Base-by-base conservation (phyloP, 306 rosid species). In the Prosopis cineraria region DNA sequence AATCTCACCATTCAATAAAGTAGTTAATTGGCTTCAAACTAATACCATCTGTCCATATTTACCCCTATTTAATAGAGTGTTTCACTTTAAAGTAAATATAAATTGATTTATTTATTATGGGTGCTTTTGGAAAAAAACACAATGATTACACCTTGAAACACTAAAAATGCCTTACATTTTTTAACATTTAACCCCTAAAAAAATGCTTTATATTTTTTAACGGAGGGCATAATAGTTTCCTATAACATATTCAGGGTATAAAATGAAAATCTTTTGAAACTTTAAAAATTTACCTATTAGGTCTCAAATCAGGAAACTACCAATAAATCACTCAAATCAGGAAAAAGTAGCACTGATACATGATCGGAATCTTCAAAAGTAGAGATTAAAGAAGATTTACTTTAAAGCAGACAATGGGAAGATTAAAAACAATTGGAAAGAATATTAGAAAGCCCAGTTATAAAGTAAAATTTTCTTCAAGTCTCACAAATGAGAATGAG, bases 301-400 rank as follows among this genome's bases (percentile, higher is more conserved):
- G 50, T 39, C 27, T 66, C 19, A 10, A 66, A n/a, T n/a, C 0
- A 22, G n/a, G 20, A n/a, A 11, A 59, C 34, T 31, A 37, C 17
- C 14, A 64, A 36, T 29, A 7, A 14, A 27, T 45, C 13, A 47
- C 40, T 22, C 4, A 70, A 45, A 43, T 13, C 39, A 41, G 56
- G 53, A 68, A 11, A 40, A 68, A 16, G 48, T 7, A 27, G 73
- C 37, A 27, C 3, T 8, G 20, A 53, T 41, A 43, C 37, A 43
- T 41, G 37, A 68, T 45, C 30, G 43, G 10, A 47, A 70, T 70
- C 43, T 70, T 70, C 43, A 48, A 48, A 70, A 70, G n/a, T 47
- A 48, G 30, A 30, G 44, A 31, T 70, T 10, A 70, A 48, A 16
- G 34, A 10, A 70, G 24, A 31, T 47, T 48, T 1, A 69, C 25